A percentile compares a stretch with the other conserved stretches of the same genome.
phyloP scores from a whole-genome alignment of 192 early-diverging fungal species.

The Fimicolochytrium jonesii region DNA sequence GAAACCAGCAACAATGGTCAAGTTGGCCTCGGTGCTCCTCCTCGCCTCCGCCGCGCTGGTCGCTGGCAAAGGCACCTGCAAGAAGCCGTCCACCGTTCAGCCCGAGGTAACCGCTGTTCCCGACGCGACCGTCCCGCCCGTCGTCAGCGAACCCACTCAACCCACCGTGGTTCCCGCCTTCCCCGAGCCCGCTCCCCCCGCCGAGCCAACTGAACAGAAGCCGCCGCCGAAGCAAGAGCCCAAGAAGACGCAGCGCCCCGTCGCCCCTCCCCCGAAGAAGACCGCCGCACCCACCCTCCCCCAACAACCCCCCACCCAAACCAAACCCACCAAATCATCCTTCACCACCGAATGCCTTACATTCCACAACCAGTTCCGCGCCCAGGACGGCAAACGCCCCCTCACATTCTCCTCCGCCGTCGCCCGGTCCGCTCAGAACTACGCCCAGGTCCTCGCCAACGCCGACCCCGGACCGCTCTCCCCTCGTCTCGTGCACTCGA shows the following conservation, averaged over 20 bases:
- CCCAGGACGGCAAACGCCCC: slow-evolving; percentile 4
- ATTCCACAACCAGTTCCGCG: slow-evolving; percentile 11
- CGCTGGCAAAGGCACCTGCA: neutral
- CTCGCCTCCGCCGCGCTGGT: neutral
- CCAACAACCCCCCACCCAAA: neutral
- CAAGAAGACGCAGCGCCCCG: neutral
- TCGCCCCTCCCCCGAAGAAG: neutral
- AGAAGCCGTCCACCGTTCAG: neutral
- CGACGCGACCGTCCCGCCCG: neutral
- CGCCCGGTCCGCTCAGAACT: neutral
- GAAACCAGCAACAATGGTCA: neutral
- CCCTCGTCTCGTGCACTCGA: neutral
- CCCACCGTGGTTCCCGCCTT: neutral
- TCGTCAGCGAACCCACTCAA: neutral
- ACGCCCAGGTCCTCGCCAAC: slow-evolving; percentile 6
- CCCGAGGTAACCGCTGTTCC: neutral
- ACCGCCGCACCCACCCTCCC: neutral
- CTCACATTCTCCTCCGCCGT: neutral
- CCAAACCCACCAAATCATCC: neutral
- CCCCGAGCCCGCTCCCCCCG: neutral
- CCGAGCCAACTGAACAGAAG: neutral
- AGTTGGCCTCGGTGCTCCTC: neutral
- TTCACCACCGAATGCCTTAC: slow-evolving; percentile 7
- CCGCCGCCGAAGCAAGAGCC: slow-evolving; percentile 1
- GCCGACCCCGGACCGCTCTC: neutral